Percentiles rank a stretch among this genome's conserved stretches.
phyloP scores from a whole-genome alignment of 2,329 filamentous ascomycete species.

The Lecanoromycetidae sp. region DNA sequence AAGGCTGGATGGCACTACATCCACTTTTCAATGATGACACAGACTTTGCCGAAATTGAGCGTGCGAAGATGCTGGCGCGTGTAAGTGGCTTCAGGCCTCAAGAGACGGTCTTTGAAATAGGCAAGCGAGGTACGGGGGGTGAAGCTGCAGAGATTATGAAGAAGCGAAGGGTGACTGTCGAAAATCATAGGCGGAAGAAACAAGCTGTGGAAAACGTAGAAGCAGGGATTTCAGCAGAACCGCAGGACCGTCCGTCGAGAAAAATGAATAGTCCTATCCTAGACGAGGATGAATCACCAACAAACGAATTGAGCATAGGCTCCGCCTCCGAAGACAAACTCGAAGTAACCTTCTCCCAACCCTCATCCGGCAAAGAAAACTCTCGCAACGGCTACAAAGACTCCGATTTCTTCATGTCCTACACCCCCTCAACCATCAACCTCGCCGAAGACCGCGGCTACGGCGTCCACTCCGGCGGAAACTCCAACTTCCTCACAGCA shows the following conservation, averaged over 20 bases:
- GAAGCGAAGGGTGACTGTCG: constrained; percentile 53
- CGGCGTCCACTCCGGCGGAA: constrained; percentile 69
- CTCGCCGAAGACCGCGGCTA: constrained; percentile 84
- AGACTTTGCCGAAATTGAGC: constrained; percentile 54
- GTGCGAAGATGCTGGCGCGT: constrained; percentile 74
- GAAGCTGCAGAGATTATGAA: constrained; percentile 68
- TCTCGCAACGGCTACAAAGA: constrained; percentile 55
- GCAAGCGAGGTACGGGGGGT: constrained; percentile 54
- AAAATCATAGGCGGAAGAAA: constrained; percentile 30
- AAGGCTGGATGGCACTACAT: constrained; percentile 63
- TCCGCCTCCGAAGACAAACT: constrained; percentile 42
- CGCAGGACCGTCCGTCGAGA: constrained; percentile 22
- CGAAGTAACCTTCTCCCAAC: constrained; percentile 28
- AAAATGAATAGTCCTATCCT: constrained; percentile 15
- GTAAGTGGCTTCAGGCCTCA: constrained; percentile 80
- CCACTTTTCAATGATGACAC: constrained; percentile 64
- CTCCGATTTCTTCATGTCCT: constrained; percentile 90
- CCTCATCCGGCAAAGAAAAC: constrained; percentile 24
- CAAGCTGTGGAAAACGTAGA: constrained; percentile 25
- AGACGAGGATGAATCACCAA: constrained; percentile 39
- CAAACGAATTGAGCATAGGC: constrained; percentile 28
- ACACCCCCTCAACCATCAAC: constrained; percentile 70
- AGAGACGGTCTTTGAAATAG: constrained; percentile 95
- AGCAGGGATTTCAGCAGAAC: constrained; percentile 25
- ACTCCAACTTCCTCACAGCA: constrained; percentile 69